Evolutionary conservation across 495 filamentous ascomycete species (phyloP).

Genomic region (Copromyces sp.): DNA sequence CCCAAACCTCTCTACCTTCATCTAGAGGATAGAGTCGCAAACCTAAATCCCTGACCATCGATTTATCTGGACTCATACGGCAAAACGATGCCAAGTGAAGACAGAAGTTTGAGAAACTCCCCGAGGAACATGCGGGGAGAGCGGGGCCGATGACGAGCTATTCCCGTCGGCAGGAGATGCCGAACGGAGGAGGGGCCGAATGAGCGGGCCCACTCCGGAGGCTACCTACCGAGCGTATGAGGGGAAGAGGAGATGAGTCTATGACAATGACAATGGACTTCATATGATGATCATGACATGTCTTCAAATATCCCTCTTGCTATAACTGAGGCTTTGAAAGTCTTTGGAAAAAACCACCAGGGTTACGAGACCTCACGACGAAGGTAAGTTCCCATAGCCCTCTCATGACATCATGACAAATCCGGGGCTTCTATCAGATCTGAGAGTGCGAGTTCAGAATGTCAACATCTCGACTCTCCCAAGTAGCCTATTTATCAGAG

Average conservation of each 20-base stretch:
- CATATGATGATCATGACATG: neutral
- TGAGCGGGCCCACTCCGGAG: neutral
- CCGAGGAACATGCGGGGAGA: neutral
- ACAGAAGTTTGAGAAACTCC: neutral
- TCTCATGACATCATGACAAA: neutral
- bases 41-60: neutral
- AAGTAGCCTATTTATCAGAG: too few species aligned
- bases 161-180: neutral
- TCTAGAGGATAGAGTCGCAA: neutral
- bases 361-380: neutral
- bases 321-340: neutral
- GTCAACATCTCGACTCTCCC: neutral
- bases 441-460: neutral
- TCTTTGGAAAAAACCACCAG: neutral
- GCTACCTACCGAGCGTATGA: neutral
- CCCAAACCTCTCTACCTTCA: too few species aligned
- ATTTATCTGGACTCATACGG: neutral
- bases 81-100: neutral
- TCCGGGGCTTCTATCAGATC: neutral
- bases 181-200: neutral
- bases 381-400: neutral
- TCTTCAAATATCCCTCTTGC: too few species aligned
- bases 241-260: neutral
- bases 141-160: neutral
- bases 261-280: neutral